Evolutionary conservation across 805 yeast species (phyloP).

Genomic region (Pichia heedii): DNA sequence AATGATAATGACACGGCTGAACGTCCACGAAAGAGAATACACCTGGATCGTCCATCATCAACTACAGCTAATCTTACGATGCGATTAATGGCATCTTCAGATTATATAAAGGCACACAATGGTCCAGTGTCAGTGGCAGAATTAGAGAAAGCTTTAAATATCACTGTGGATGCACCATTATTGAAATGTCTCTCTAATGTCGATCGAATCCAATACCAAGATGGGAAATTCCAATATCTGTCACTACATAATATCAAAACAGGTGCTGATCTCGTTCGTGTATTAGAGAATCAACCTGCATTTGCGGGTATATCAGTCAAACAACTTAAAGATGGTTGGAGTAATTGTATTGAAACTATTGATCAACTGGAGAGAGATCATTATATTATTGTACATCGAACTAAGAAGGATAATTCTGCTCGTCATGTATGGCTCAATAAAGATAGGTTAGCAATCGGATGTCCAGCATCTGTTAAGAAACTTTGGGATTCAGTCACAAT

Average conservation of each 20-base stretch:
- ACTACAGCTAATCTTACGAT: constrained; percentile 40
- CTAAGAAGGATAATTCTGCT: constrained; percentile 92
- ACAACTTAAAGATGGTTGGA: constrained; percentile 83
- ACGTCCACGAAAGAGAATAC: background rate
- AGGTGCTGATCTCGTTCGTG: constrained; percentile 65
- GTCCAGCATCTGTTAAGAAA: constrained; percentile 22
- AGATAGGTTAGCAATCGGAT: constrained; percentile 46
- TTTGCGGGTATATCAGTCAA: constrained; percentile 83
- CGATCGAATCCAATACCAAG: constrained; percentile 61
- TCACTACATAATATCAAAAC: constrained; percentile 83
- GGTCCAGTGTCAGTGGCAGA: constrained; percentile 50
- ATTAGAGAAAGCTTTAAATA: constrained; percentile 57
- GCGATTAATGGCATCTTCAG: constrained; percentile 83
- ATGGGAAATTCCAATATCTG: constrained; percentile 70
- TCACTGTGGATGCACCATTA: constrained; percentile 51
- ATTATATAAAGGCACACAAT: constrained; percentile 67
- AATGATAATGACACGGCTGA: background rate
- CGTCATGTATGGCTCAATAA: constrained; percentile 76
- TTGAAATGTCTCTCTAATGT: constrained; percentile 65
- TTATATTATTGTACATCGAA: constrained; percentile 73
- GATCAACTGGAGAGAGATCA: constrained; percentile 69
- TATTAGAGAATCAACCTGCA: constrained; percentile 71
- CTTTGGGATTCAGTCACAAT: constrained; percentile 75
- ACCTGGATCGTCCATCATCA: background rate
- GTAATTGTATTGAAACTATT: constrained; percentile 73